Conservation (phyloP, 2,329 filamentous ascomycete species). For the Trichophyton rubrum region DNA sequence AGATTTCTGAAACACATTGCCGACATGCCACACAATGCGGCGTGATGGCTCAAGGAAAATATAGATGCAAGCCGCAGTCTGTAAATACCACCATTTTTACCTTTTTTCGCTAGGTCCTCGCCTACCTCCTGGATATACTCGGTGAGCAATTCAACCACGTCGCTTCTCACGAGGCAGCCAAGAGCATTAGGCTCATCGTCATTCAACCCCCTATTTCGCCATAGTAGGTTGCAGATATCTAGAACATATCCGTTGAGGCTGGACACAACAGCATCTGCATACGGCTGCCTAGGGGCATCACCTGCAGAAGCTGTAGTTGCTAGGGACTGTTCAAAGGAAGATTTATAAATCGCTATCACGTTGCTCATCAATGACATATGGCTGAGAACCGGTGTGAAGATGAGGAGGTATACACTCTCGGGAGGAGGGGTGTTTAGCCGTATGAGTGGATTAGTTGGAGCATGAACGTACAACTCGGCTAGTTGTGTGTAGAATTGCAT, state of each 20-base stretch:
- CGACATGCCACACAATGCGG: constrained; percentile 34
- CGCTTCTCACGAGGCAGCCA: constrained; percentile 40
- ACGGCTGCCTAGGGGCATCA: constrained; percentile 28
- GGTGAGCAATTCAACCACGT: constrained; percentile 34
- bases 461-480: constrained; percentile 44
- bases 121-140: constrained; percentile 32
- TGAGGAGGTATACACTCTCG: constrained; percentile 55
- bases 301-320: constrained; percentile 26
- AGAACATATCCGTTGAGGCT: constrained; percentile 74
- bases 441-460: constrained; percentile 41
- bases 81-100: constrained; percentile 15
- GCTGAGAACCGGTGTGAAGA: constrained; percentile 52
- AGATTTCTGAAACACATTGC: constrained; percentile 36
- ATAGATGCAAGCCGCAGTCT: constrained; percentile 27
- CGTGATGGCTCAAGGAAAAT: constrained; percentile 39
- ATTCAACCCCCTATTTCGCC: constrained; percentile 62
- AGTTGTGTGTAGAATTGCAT: constrained; percentile 59
- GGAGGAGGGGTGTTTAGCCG: constrained; percentile 57
- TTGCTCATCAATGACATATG: constrained; percentile 56
- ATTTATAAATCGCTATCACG: constrained; percentile 60
- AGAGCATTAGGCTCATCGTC: constrained; percentile 48
- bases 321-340: constrained; percentile 54
- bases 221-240: constrained; percentile 75
- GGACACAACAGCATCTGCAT: constrained; percentile 50
- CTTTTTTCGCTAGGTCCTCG: constrained; percentile 17